These are phyloP conservation scores for Wallacemonas sp. DNA, from an alignment of 208 protist genomes.

Conservation along the genomic window DNA sequence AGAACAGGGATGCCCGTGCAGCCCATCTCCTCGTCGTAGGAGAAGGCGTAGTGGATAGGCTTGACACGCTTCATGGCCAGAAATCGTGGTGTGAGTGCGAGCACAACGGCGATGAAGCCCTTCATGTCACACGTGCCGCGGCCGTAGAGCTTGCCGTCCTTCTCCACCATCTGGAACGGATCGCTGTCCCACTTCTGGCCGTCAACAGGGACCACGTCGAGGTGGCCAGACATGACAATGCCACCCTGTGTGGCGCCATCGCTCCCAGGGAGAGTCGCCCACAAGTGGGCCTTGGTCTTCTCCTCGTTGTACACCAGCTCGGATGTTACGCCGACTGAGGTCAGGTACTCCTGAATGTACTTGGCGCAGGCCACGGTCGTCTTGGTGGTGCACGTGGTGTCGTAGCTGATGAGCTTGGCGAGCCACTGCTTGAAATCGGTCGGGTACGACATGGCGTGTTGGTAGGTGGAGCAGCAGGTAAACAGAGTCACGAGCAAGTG, in stretches of 20 bases:
- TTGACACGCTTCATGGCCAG: conserved; percentile 47
- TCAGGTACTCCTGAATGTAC: conserved; percentile 39
- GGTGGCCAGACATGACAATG: conserved; percentile 58
- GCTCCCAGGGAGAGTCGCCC: conserved; percentile 47
- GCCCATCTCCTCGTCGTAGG: conserved; percentile 52
- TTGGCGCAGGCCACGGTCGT: conserved; percentile 41
- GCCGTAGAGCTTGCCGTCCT: conserved; percentile 57
- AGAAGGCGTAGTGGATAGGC: conserved; percentile 53
- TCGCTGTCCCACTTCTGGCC: conserved; percentile 71
- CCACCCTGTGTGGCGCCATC: conserved; percentile 47
- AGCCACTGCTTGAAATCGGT: conserved; percentile 31
- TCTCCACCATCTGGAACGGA: conserved; percentile 55
- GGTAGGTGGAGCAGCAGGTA: neutral
- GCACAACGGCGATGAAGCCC: conserved; percentile 53
- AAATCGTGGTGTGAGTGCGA: conserved; percentile 39
- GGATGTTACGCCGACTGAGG: conserved; percentile 29
- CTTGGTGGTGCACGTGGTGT: conserved; percentile 59
- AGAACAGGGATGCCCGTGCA: conserved; percentile 38
- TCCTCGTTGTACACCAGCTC: conserved; percentile 41
- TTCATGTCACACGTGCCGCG: conserved; percentile 70
- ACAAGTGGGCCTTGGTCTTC: conserved; percentile 51
- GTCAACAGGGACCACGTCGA: conserved; percentile 71
- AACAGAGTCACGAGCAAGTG: no score
- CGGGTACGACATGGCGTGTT: conserved; percentile 8
- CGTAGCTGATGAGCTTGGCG: conserved; percentile 54